phyloP scores from a whole-genome alignment of 345 rosid species.

The Erodium maritimum region DNA sequence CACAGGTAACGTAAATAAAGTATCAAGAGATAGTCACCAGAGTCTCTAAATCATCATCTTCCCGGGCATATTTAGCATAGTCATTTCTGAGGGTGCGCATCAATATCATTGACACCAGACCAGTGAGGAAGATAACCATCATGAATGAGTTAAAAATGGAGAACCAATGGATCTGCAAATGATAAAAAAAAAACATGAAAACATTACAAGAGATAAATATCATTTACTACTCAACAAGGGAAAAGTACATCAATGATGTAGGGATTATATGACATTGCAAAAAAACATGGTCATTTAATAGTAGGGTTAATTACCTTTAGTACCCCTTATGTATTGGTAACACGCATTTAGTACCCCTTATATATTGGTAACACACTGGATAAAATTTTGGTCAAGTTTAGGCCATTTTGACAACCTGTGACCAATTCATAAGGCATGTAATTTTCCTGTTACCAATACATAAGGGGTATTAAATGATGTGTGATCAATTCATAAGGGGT shows the following conservation, averaged over 20 bases:
- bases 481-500: no score
- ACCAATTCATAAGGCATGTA: no score
- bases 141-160: constrained; percentile 93
- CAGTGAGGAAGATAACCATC: constrained; percentile 97
- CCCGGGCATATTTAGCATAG: constrained; percentile 93
- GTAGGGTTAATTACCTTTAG: no score
- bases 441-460: no score
- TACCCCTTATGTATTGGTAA: neutral
- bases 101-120: constrained; percentile 92
- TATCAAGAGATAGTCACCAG: constrained; percentile 41
- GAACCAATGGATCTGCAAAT: constrained; percentile 87
- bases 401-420: no score
- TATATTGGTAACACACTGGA: no score
- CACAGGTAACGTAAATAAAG: constrained; percentile 7
- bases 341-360: no score
- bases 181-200: constrained; percentile 1
- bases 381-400: no score
- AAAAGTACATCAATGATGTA: neutral
- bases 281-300: no score
- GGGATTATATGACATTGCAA: neutral
- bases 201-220: neutral
- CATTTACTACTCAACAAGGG: neutral
- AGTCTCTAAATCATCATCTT: constrained; percentile 88
- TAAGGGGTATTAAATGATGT: no score
- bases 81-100: constrained; percentile 95